Evolutionary conservation across 768 basidiomycete species (phyloP), one percentile per base, ranked within the genome.

Genomic region (Calocybe gangraenosa): DNA sequence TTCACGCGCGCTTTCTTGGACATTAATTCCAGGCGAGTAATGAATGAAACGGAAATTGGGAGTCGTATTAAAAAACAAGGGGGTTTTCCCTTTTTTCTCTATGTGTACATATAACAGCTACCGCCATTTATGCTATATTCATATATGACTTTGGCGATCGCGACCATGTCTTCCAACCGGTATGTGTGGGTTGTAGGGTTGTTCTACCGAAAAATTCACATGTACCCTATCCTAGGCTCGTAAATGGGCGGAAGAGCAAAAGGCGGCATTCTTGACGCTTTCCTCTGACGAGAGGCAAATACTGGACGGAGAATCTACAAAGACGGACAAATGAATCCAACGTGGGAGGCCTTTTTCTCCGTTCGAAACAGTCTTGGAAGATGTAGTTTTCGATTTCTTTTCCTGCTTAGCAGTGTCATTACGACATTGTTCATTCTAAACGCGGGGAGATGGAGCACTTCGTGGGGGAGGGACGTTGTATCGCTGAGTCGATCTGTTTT

Each of bases 131-230:
- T 50, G 72, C 72, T 2, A 65, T 81, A 17, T 81, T 87, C 58
- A 61, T 81, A 45, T 74, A 77, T 40, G 82, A 87, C 58, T 86
- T 78, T 60, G 84, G 84, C 3, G 78, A 82, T n/a, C 66, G 70
- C 37, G 84, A 87, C 18, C 83, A 87, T 58, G 79, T 84, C 20
- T 87, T 84, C 60, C 75, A 73, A 60, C 78, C 81, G 18, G 83
- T 84, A 50, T 58, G 79, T 69, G 2, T 13, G 25, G 39, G 23
- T 38, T 15, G 11, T 14, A 40, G 20, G 19, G n/a, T n/a, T 41
- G 39, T 36, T 43, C 39, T 40, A 37, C 37, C 15, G 30, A 33
- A 23, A 4, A 41, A 14, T 31, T 5, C 2, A 37, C 22, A 43
- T 40, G 14, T 20, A 11, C 21, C 30, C 31, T 22, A 15, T 46